Base-by-base conservation (phyloP, 1,139 yeast species). In the Saccharomyces hybrid region DNA sequence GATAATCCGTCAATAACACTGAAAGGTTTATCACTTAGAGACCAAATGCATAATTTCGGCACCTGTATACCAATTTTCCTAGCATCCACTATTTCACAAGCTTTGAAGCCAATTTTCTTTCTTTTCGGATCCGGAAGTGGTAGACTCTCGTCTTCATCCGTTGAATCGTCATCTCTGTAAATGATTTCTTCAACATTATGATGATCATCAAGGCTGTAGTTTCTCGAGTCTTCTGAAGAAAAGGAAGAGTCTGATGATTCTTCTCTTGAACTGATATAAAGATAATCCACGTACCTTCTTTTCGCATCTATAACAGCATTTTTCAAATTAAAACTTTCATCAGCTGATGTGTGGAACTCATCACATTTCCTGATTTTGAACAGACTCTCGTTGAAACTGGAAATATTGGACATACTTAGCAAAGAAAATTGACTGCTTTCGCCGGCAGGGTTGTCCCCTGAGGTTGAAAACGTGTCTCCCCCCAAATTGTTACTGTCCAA, bases 1-100 rank as follows among this genome's bases (percentile, higher is more conserved):
- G 96, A 84, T 34, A 88, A 77, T 3, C 99, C 98, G 68, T 93
- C 98, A 63, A 93, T 91, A 57, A 93, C 89, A 29, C 97, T 95
- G 71, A 87, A 89, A 0, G 97, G 97, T 63, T 88, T 84, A 52
- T 81, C 80, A 57, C 83, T 88, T 27, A 96, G 86, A 13, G 85
- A 82, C 96, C 98, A 93, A 1, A 96, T 86, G 0, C 97, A 98
- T 56, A 93, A 75, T 28, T 88, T 80, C 2, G 99, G 99, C 2
- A 98, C 97, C 53, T 96, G 75, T 58, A 91, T 83, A 55, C 91
- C 91, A 29, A 88, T 84, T 6, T 86, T 84, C 52, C 90, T 86
- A 1, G 95, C 85, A 7, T 96, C 85, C 23, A 93, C 78, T 11
- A 93, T 89, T 69, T 93, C 98, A 60, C 91, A 90, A 2, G 87